These are phyloP conservation scores for Colletotrichum gloeosporioides DNA, from an alignment of 2,329 filamentous ascomycete species.

Conservation along the genomic window DNA sequence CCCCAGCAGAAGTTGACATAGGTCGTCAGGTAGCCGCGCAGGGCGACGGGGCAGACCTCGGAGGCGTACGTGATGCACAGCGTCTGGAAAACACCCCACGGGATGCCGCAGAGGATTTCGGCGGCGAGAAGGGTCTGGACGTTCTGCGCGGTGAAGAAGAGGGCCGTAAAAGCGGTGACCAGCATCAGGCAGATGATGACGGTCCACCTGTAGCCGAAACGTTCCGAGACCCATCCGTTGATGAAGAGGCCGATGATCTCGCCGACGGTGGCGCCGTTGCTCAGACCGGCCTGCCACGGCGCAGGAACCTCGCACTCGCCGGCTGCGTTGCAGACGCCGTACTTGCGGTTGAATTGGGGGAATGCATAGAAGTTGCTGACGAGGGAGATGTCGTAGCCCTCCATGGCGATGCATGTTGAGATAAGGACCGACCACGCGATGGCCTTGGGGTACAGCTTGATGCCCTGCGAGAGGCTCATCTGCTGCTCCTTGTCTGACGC, in stretches of 20 bases:
- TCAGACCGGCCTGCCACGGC: conserved; percentile 67
- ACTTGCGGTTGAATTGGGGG: conserved; percentile 63
- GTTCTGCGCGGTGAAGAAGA: conserved; percentile 70
- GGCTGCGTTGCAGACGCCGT: conserved; percentile 51
- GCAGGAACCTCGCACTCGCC: conserved; percentile 62
- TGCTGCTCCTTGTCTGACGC: conserved; percentile 68
- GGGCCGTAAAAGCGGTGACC: conserved; percentile 62
- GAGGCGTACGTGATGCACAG: conserved; percentile 71
- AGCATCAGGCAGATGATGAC: conserved; percentile 62
- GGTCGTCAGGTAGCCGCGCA: conserved; percentile 75
- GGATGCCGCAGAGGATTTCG: conserved; percentile 68
- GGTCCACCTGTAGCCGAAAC: conserved; percentile 71
- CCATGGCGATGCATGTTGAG: conserved; percentile 91
- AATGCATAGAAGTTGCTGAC: conserved; percentile 80
- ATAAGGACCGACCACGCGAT: conserved; percentile 84
- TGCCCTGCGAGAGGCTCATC: conserved; percentile 77
- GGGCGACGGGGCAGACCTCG: conserved; percentile 74
- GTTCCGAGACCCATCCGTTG: conserved; percentile 70
- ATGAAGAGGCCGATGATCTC: conserved; percentile 71
- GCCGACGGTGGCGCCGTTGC: conserved; percentile 64
- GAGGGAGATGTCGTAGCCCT: conserved; percentile 83
- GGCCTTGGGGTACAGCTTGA: conserved; percentile 86
- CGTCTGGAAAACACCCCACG: conserved; percentile 65
- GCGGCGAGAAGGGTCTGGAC: conserved; percentile 63
- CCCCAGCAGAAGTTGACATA: conserved; percentile 77